phyloP scores from a whole-genome alignment of 805 yeast genomes.

The Saccharomycopsis sp. region DNA sequence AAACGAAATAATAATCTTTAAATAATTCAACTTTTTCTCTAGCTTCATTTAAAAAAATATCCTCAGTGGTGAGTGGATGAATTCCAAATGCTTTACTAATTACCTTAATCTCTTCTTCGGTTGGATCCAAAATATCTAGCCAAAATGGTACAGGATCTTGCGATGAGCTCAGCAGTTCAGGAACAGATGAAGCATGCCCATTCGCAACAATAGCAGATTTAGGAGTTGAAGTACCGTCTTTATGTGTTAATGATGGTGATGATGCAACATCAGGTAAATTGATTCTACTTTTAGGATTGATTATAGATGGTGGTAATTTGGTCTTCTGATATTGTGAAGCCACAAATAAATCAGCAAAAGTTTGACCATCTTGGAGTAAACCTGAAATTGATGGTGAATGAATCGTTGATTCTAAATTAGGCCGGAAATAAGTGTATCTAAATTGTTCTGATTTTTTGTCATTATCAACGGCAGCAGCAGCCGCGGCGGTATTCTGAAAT shows the following conservation, averaged over 20 bases:
- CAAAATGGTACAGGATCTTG: constrained; percentile 68
- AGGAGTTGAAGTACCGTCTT: constrained; percentile 12
- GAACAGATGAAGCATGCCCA: constrained; percentile 1
- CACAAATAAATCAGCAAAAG: constrained; percentile 59
- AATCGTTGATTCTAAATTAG: constrained; percentile 79
- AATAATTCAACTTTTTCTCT: constrained; percentile 93
- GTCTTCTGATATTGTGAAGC: constrained; percentile 31
- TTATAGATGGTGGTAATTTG: constrained; percentile 17
- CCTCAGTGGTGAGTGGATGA: constrained; percentile 95
- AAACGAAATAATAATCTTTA: constrained; percentile 82
- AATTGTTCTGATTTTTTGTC: constrained; percentile 37
- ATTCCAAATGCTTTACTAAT: constrained; percentile 86
- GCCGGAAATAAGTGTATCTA: constrained; percentile 88
- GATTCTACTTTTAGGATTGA: constrained; percentile 9
- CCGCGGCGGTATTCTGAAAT: constrained; percentile 1
- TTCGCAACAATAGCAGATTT: not conserved
- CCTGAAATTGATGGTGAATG: constrained; percentile 89
- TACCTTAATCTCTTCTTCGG: constrained; percentile 95
- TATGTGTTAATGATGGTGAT: constrained; percentile 11
- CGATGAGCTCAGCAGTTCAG: too few relatives aligned
- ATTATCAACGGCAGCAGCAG: constrained; percentile 2
- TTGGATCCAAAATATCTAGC: constrained; percentile 88
- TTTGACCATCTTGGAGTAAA: constrained; percentile 53
- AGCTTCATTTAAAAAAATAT: constrained; percentile 86
- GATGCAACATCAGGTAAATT: constrained; percentile 13